Evolutionary conservation across 78 protist species (phyloP).

Genomic region (Thecamonas trahens): DNA sequence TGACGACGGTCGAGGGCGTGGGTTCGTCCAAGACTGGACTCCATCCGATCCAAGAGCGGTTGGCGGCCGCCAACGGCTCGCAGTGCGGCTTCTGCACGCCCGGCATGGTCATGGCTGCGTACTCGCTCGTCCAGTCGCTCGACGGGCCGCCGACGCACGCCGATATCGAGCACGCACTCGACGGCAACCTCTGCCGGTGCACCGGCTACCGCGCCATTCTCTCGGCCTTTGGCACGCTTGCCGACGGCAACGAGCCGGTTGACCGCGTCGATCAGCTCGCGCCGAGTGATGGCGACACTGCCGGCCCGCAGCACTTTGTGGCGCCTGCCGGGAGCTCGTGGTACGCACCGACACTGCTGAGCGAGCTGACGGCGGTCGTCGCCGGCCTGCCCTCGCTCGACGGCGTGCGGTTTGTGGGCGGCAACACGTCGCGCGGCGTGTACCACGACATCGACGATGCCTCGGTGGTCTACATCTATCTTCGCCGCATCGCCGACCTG

Average conservation of each 20-base stretch:
- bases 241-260: neutral
- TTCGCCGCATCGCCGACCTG: constrained; percentile 7
- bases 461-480: neutral
- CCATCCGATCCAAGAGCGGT: constrained; percentile 35
- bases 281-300: no score
- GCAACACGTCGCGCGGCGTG: constrained; percentile 26
- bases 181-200: constrained; percentile 17
- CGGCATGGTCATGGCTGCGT: constrained; percentile 14
- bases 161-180: constrained; percentile 9
- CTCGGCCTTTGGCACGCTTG: constrained; percentile 3
- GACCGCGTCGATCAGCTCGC: no score
- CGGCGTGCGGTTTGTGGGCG: constrained; percentile 1
- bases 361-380: no score
- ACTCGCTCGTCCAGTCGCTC: neutral
- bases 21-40: constrained; percentile 8
- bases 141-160: constrained; percentile 1
- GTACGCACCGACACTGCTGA: no score
- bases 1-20: constrained; percentile 59
- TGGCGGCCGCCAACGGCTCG: constrained; percentile 12
- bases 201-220: constrained; percentile 12
- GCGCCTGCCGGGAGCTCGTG: no score
- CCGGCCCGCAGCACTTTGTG: no score
- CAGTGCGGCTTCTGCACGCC: constrained; percentile 68
- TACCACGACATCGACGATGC: neutral
- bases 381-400: no score